A percentile compares a stretch with the other conserved stretches of the same genome.
Conservation (phyloP, 768 basidiomycete genomes). For the Rhizopogon vinicolor region DNA sequence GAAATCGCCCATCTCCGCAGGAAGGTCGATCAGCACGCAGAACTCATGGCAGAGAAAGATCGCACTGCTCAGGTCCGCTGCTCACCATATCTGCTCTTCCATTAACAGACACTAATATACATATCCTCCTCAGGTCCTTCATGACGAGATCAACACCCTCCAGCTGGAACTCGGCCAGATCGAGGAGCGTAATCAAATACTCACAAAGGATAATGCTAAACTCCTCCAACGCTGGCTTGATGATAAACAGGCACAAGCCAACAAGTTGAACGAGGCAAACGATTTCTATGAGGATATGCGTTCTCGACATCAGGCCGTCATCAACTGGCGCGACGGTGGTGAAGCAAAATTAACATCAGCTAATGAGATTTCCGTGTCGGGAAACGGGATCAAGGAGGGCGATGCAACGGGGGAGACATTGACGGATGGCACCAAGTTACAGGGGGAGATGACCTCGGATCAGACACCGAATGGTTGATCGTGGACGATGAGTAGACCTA, state of each 20-base stretch:
- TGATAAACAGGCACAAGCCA: conserved; percentile 87
- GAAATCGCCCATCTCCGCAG: conserved; percentile 65
- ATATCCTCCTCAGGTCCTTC: conserved; percentile 59
- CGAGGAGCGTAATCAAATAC: conserved; percentile 79
- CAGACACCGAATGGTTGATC: conserved; percentile 91
- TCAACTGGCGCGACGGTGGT: conserved; percentile 48
- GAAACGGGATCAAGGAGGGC: conserved; percentile 41
- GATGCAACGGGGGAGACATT: conserved; percentile 29
- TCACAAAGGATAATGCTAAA: conserved; percentile 91
- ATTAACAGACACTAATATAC: conserved; percentile 2
- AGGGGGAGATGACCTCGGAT: conserved; percentile 63
- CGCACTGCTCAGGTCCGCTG: conserved; percentile 72
- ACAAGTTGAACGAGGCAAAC: conserved; percentile 93
- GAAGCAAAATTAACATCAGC: conserved; percentile 30
- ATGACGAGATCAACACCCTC: conserved; percentile 92
- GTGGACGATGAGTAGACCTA: conserved; percentile 40
- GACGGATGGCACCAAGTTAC: conserved; percentile 77
- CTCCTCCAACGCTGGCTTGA: conserved; percentile 97
- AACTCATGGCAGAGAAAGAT: conserved; percentile 87
- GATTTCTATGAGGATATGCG: conserved; percentile 87
- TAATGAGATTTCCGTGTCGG: conserved; percentile 30
- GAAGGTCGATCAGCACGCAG: conserved; percentile 80
- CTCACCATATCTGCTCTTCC: conserved; percentile 2
- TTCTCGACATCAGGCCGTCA: conserved; percentile 59
- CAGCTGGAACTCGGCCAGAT: conserved; percentile 90